Percentiles rank a stretch among this genome's conserved stretches.
These are phyloP conservation scores for Cudoniella acicularis DNA, from an alignment of 495 filamentous ascomycete species.

Conservation along the genomic window DNA sequence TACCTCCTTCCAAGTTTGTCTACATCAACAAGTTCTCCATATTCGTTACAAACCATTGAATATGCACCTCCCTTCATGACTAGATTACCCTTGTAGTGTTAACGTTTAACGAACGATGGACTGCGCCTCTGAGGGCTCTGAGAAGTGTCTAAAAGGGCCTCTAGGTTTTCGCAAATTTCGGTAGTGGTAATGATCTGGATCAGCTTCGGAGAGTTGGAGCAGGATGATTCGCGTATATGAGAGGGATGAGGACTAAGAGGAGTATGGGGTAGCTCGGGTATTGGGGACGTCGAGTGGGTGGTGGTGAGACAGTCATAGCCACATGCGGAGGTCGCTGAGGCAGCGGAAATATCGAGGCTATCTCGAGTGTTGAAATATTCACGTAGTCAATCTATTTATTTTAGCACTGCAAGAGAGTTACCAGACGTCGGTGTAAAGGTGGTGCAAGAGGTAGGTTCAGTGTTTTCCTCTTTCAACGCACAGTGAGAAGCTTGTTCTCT, in stretches of 20 bases:
- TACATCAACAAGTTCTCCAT: conserved; percentile 21
- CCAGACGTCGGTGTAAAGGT: not conserved
- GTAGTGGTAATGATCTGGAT: not conserved
- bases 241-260: too few relatives aligned
- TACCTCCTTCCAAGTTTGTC: not conserved
- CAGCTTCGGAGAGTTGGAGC: not conserved
- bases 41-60: conserved; percentile 24
- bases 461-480: too few relatives aligned
- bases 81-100: not conserved
- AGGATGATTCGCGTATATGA: not conserved
- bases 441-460: too few relatives aligned
- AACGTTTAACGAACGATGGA: not conserved
- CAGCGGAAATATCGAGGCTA: not conserved
- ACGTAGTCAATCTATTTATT: not conserved
- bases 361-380: not conserved
- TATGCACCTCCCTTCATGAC: not conserved
- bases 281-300: too few relatives aligned
- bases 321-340: too few relatives aligned
- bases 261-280: too few relatives aligned
- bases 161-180: not conserved
- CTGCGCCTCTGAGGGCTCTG: not conserved
- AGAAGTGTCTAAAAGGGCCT: not conserved
- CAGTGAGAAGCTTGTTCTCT: too few relatives aligned
- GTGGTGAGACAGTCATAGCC: not conserved
- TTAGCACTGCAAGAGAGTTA: not conserved